Evolutionary conservation across 2,329 filamentous ascomycete genomes (phyloP), one percentile per base, ranked within the genome.

Genomic region (Epichloe sylvatica): DNA sequence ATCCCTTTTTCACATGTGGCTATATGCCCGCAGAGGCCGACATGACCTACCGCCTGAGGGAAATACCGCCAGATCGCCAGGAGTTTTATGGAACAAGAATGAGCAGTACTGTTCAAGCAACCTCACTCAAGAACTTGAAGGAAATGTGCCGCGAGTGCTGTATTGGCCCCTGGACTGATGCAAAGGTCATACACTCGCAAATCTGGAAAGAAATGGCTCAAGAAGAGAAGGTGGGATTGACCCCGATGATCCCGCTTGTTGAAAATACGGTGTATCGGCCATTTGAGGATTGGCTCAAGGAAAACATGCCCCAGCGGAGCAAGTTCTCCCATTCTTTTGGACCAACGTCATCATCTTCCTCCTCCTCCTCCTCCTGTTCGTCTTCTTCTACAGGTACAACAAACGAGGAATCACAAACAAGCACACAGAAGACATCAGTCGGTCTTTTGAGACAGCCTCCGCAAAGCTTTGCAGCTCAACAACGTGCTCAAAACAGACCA

Each of bases 1-100:
- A 92, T 60, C 72, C 80, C 5, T 92, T 91, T 65, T 92, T 92
- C 70, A 79, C 77, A 47, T 75, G 81, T 33, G 85, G 85, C 13
- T 88, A 83, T 64, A 80, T 91, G 64, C 87, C 86, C 7, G 64
- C 68, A 9, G 62, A 74, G 17, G 66, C 71, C 40, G 79, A 83
- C 54, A 82, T 83, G 60, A 80, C 70, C 17, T 62, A 70, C 5
- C 75, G 75, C 45, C 64, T 83, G 7, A 71, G 79, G 41, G 79
- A 83, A 33, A 64, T 70, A 21, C 69, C 77, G 2, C 80, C 80
- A 1, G 74, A 79, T 15, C 68, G 67, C 19, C 68, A 76, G n/a
- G 71, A 76, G 42, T 83, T 83, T 54, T 80, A 80, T 56, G 64
- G 67, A 33, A 66, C 69, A 19, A 70, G 75, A 9, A 63, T 75